Evolutionary conservation across 176 grass and related monocot genomes (phyloP).

Genomic region (Tuctoria greenei): DNA sequence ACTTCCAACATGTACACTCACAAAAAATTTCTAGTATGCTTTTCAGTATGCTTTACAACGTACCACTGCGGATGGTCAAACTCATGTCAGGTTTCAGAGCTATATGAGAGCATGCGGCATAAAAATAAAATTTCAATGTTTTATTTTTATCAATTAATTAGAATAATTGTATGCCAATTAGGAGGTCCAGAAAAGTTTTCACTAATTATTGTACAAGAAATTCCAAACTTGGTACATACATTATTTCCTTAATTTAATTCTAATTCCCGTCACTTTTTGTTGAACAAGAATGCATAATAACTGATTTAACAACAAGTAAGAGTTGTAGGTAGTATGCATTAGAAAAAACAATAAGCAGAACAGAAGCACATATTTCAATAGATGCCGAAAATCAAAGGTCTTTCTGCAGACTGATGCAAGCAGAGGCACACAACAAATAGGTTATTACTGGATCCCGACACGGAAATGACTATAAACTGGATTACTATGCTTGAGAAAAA

Average conservation of each 20-base stretch:
- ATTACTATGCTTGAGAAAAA: neutral
- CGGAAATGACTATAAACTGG: neutral
- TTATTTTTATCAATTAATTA: neutral
- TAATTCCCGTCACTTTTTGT: neutral
- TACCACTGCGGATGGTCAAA: too few relatives aligned
- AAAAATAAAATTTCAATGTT: neutral
- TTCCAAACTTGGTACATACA: neutral
- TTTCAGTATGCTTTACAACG: too few relatives aligned
- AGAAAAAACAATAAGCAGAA: neutral
- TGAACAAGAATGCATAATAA: conserved; percentile 9
- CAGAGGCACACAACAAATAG: neutral
- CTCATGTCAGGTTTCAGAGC: neutral
- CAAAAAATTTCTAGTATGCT: too few relatives aligned
- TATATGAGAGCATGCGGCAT: neutral
- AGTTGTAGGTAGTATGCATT: neutral
- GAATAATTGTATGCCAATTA: neutral
- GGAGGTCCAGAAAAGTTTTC: neutral
- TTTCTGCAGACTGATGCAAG: neutral
- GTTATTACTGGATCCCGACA: neutral
- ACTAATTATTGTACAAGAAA: neutral
- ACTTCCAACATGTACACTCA: too few relatives aligned
- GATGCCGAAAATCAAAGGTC: neutral
- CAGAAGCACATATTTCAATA: neutral
- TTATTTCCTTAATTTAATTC: neutral
- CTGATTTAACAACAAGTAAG: neutral